Percentiles rank a stretch among this genome's conserved stretches.
Conservation (phyloP, 495 filamentous ascomycete species). For the Bryoglossum gracile region DNA sequence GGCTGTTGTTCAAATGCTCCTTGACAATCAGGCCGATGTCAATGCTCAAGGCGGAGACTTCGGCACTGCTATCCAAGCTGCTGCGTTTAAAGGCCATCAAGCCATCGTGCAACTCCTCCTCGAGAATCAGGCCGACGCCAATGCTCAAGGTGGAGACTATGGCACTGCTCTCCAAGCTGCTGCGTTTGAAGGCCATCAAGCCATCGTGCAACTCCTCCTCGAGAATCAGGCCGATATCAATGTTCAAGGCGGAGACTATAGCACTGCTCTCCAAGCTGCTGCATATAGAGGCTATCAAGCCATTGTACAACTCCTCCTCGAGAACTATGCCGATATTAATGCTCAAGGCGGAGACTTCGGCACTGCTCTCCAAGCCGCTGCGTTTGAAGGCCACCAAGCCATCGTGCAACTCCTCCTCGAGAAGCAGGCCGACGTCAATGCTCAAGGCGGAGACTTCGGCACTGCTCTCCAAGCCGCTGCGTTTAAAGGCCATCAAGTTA, state of each 20-base stretch:
- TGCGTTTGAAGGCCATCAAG: constrained; percentile 3
- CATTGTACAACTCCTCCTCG: constrained; percentile 23
- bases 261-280: constrained; percentile 22
- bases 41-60: constrained; percentile 16
- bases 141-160: constrained; percentile 11
- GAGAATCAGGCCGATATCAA: constrained; percentile 21
- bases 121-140: constrained; percentile 19
- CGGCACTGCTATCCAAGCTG: constrained; percentile 21
- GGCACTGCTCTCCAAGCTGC: constrained; percentile 17
- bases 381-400: constrained; percentile 4
- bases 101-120: constrained; percentile 23
- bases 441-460: constrained; percentile 18
- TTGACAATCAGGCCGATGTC: constrained; percentile 20
- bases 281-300: constrained; percentile 13
- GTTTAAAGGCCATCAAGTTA: constrained; percentile 12
- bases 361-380: constrained; percentile 20
- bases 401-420: not conserved
- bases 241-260: constrained; percentile 18
- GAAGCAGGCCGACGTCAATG: constrained; percentile 21
- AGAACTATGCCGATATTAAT: constrained; percentile 23
- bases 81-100: constrained; percentile 8
- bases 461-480: constrained; percentile 23
- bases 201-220: not conserved
- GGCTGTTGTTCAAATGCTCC: constrained; percentile 19
- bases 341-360: constrained; percentile 7